phyloP scores from a whole-genome alignment of 1,284 basidiomycete species.

The Vanrija sp. region DNA sequence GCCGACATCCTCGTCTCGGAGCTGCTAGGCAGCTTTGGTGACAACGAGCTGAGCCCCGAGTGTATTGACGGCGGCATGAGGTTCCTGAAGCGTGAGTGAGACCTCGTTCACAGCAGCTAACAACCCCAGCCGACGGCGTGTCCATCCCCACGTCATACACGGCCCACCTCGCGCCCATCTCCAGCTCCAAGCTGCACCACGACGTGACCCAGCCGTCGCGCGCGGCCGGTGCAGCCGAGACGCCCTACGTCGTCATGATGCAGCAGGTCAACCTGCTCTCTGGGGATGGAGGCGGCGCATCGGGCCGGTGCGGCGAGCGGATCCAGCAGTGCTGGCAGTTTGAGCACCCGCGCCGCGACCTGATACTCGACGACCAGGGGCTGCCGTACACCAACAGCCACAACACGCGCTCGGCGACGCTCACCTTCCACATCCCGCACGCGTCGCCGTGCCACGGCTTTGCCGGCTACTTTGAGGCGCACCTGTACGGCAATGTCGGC shows the following conservation, averaged over 20 bases:
- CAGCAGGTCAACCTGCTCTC: slow-evolving; percentile 84
- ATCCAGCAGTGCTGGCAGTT: slow-evolving; percentile 98
- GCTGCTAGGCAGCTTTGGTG: slow-evolving; percentile 92
- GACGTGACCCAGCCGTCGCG: slow-evolving; percentile 56
- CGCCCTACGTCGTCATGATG: slow-evolving; percentile 98
- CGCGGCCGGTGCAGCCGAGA: slow-evolving; percentile 68
- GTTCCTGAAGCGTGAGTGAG: slow-evolving; percentile 72
- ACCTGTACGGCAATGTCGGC: slow-evolving; percentile 81
- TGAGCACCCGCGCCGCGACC: slow-evolving; percentile 81
- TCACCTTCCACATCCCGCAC: slow-evolving; percentile 90
- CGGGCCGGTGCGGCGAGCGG: slow-evolving; percentile 67
- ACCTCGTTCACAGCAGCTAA: neutral
- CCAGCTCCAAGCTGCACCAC: slow-evolving; percentile 85
- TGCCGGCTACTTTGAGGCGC: slow-evolving; percentile 96
- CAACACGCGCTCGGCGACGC: slow-evolving; percentile 71
- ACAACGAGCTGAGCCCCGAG: slow-evolving; percentile 97
- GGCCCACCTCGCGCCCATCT: slow-evolving; percentile 87
- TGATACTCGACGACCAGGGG: slow-evolving; percentile 67
- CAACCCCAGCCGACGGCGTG: slow-evolving; percentile 69
- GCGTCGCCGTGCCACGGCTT: slow-evolving; percentile 94
- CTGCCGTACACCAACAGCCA: slow-evolving; percentile 81
- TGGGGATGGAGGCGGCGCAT: slow-evolving; percentile 57
- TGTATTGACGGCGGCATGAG: slow-evolving; percentile 93
- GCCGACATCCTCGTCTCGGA: slow-evolving; percentile 96
- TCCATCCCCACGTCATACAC: slow-evolving; percentile 96